Conservation (phyloP, 1,284 basidiomycete species). For the Ustilago tritici region DNA sequence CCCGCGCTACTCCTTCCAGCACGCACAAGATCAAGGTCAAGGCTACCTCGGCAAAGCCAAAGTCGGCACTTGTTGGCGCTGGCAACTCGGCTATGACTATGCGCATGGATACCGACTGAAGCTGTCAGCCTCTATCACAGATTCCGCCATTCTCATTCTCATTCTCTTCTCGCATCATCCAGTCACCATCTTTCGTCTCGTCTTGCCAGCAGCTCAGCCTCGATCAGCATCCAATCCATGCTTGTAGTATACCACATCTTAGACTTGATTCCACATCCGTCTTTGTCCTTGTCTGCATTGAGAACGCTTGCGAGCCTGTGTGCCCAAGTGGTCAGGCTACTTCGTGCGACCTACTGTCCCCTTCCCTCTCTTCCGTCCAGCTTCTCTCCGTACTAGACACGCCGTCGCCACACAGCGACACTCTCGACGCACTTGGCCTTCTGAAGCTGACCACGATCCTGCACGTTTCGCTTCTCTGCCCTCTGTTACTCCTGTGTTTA, state of each 20-base stretch:
- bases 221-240: slow-evolving; percentile 20
- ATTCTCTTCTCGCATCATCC: background rate
- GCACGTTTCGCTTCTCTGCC: too few relatives aligned
- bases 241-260: slow-evolving; percentile 45
- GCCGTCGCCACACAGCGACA: too few relatives aligned
- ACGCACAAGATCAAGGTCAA: slow-evolving; percentile 56
- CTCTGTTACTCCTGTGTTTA: too few relatives aligned
- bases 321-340: too few relatives aligned
- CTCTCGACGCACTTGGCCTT: too few relatives aligned
- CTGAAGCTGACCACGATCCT: too few relatives aligned
- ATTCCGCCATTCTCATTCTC: background rate
- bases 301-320: too few relatives aligned
- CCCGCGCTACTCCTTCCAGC: slow-evolving; percentile 32
- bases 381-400: too few relatives aligned
- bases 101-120: slow-evolving; percentile 58
- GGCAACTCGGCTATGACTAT: slow-evolving; percentile 53
- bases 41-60: slow-evolving; percentile 49
- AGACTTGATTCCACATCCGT: slow-evolving; percentile 10
- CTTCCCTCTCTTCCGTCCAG: too few relatives aligned
- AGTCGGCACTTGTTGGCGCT: slow-evolving; percentile 56
- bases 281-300: background rate
- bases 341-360: too few relatives aligned
- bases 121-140: background rate
- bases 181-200: background rate
- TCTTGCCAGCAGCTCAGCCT: too few relatives aligned